Conservation (phyloP, 108 stramenopile genomes). For the Nitzschia inconspicua region DNA sequence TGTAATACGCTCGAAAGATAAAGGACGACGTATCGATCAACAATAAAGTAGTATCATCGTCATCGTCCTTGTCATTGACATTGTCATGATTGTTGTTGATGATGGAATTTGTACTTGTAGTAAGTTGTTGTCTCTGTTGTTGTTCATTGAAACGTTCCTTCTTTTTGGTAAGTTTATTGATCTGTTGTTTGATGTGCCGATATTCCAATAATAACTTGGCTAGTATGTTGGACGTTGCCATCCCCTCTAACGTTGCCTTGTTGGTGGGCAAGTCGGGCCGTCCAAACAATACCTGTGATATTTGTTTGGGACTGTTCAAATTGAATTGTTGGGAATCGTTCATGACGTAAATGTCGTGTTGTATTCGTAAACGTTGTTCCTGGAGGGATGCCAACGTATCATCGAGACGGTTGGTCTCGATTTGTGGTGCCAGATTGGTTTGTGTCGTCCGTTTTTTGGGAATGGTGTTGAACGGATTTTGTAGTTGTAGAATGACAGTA, state of each 20-base stretch:
- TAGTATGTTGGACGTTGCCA: conserved; percentile 58
- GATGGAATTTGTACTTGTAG: conserved; percentile 9
- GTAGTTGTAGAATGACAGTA: background rate
- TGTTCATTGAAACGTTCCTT: conserved; percentile 31
- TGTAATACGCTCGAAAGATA: conserved; percentile 85
- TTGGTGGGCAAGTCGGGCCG: conserved; percentile 49
- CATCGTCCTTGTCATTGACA: background rate
- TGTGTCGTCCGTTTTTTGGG: background rate
- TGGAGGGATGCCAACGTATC: background rate
- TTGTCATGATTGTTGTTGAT: conserved; percentile 6
- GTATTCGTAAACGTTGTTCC: conserved; percentile 20
- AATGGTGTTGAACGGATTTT: background rate
- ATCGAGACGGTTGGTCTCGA: background rate
- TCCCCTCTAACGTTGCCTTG: conserved; percentile 69
- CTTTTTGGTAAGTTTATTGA: conserved; percentile 42
- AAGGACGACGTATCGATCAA: conserved; percentile 85
- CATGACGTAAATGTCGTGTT: conserved; percentile 32
- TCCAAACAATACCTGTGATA: conserved; percentile 66
- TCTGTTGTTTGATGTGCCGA: conserved; percentile 36
- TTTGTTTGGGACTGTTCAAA: conserved; percentile 70
- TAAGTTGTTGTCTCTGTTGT: conserved; percentile 21
- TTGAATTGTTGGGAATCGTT: conserved; percentile 48
- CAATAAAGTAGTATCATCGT: conserved; percentile 24
- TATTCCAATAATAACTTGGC: conserved; percentile 47
- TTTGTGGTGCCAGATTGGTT: background rate